Base-by-base conservation (phyloP, 208 protist genomes). In the Novymonas esmeraldas region DNA sequence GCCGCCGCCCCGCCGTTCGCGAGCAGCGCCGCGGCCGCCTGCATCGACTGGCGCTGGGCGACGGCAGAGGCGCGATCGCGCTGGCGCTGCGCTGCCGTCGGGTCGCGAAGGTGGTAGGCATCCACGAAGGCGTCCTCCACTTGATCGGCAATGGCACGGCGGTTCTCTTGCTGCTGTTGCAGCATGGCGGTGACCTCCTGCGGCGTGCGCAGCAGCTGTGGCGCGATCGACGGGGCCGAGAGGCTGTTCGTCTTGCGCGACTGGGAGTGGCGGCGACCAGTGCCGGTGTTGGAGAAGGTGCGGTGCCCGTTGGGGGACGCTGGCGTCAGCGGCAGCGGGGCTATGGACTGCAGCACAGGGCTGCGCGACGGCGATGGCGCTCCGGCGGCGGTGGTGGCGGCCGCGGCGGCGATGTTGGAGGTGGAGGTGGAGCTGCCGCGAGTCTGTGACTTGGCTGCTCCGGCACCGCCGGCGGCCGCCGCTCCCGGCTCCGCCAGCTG, bases 81-180 rank as follows among this genome's bases (percentile, higher is more conserved):
- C 31, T 64, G 65, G 22, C 59, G 51, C 65, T 76, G 28, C 49
- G 55, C 56, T 3, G 76, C 79, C 6, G 77, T 79, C 2, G 87
- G 84, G 66, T 90, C 33, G 34, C 68, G 55, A 18, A 83, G 64
- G 54, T 84, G 77, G 75, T 86, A 82, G 10, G 76, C 72, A 11
- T 65, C 70, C 52, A 88, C 79, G 54, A 94, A 94, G 18, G 63
- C 70, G 13, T 91, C 71, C 22, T 87, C 71, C 24, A 94, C 57
- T 33, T 90, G 78, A 10, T 81, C 59, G 7, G 73, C 64, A 7
- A 82, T 7, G 33, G 50, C 20, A 22, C 48, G 75, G 44, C 75
- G 76, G n/a, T 39, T 34, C 54, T 84, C 69, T n/a, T 67, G 65
- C 14, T 73, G 70, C 28, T 65, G 52, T 26, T 51, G 61, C 20